Evolutionary conservation across 176 grass and related monocot genomes (phyloP).

Genomic region (Stipa capillata): DNA sequence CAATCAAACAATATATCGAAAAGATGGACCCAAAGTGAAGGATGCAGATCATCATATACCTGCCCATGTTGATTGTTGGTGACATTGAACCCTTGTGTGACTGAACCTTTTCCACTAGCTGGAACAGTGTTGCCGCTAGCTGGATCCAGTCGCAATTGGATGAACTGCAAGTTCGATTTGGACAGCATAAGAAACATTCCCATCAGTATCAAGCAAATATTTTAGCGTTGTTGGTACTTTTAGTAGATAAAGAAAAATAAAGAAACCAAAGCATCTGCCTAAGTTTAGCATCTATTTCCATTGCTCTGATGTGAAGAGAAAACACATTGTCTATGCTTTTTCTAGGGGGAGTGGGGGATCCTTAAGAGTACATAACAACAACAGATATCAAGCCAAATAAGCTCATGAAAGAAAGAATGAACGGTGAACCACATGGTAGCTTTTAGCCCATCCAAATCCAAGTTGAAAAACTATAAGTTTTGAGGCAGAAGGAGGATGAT

Average conservation of each 20-base stretch:
- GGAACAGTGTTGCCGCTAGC: constrained; percentile 68
- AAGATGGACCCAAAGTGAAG: background rate
- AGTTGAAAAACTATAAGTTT: background rate
- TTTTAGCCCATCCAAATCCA: background rate
- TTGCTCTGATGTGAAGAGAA: background rate
- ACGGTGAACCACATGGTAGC: background rate
- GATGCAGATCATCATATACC: constrained; percentile 32
- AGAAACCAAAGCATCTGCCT: background rate
- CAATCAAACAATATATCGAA: background rate
- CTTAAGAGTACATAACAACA: background rate
- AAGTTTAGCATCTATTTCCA: background rate
- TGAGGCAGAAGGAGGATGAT: background rate
- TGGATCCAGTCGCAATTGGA: constrained; percentile 75
- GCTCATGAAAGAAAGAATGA: background rate
- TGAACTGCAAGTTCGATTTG: constrained; percentile 43
- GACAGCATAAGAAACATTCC: constrained; percentile 14
- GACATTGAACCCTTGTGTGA: constrained; percentile 59
- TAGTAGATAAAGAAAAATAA: background rate
- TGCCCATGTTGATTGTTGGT: constrained; percentile 89
- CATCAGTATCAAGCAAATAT: background rate
- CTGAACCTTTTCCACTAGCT: constrained; percentile 53
- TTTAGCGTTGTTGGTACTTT: background rate
- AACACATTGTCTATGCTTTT: background rate
- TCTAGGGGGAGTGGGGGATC: too few relatives aligned
- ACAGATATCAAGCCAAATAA: background rate